Evolutionary conservation across 2,329 filamentous ascomycete species (phyloP), one percentile per base, ranked within the genome.

Genomic region (Xylaria sp.): DNA sequence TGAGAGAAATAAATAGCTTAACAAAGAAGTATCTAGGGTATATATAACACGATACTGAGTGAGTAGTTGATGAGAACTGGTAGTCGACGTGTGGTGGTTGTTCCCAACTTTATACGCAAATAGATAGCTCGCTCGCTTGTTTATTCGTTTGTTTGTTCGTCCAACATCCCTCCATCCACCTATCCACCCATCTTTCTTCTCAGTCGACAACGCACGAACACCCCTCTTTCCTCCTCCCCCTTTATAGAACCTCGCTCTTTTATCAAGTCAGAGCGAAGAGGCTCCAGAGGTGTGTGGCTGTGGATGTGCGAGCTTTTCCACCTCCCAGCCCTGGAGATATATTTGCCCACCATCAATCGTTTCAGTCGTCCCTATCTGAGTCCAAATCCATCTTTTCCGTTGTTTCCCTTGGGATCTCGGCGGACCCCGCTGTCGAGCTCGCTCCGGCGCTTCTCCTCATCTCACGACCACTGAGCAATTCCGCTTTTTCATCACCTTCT

Each of bases 381-480:
- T 78, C 77, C 66, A 78, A 46, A 3, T 78, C 77, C 77, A 79
- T 79, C 64, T 73, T 75, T 39, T 78, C 77, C 18, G 57, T 60
- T 20, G 46, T 59, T 61, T 69, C 77, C 46, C 67, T 64, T 67
- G 64, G 71, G 25, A 69, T 67, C 20, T 76, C 75, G 31, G 68
- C 66, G 36, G 70, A 58, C 41, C 68, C 71, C 28, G 56, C 62
- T 15, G 69, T 57, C 18, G 63, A 57, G 28, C 62, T 73, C 9
- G 49, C 65, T 31, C 75, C 76, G 12, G 68, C 48, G 8, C 68
- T 59, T 55, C 67, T 62, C 51, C 69, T 55, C 68, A 64, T n/a
- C 46, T 71, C 64, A 63, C 70, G 57, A 55, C n/a, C 46, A 60
- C 54, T n/a, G 57, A 39, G 31, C 33, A 64, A 64, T 36, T 72